Percentiles rank a stretch among this genome's conserved stretches.
Evolutionary conservation across 257 asterid species (phyloP).

Genomic region (Nicotiana tabacum): DNA sequence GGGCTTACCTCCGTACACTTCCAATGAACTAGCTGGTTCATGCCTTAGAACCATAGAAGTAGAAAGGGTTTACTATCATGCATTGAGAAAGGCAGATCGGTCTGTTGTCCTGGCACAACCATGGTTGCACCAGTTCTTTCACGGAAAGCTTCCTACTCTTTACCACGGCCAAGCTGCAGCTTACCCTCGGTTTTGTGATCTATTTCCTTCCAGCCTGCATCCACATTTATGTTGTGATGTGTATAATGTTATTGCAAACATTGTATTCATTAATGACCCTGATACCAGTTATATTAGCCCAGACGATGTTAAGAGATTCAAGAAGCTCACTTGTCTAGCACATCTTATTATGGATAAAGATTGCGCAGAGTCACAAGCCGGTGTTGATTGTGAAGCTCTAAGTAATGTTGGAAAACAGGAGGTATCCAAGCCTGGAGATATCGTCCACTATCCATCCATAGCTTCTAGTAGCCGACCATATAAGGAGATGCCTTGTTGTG

Average conservation of each 20-base stretch:
- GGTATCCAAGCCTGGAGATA: conserved; percentile 1
- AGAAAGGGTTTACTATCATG: conserved; percentile 53
- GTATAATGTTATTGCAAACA: conserved; percentile 30
- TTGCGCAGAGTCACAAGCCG: conserved; percentile 16
- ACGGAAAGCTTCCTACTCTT: conserved; percentile 35
- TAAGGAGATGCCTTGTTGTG: neutral
- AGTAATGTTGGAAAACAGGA: conserved; percentile 11
- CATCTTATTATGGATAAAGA: conserved; percentile 36
- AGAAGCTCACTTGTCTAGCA: conserved; percentile 47
- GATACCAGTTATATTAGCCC: conserved; percentile 26
- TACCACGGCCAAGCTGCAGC: conserved; percentile 11
- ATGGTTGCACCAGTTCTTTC: conserved; percentile 38
- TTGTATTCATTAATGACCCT: conserved; percentile 47
- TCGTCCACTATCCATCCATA: conserved; percentile 5
- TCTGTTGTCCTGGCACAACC: conserved; percentile 39
- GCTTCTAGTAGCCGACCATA: neutral
- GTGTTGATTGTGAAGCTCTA: conserved; percentile 15
- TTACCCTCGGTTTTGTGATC: conserved; percentile 40
- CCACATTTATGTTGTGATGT: conserved; percentile 20
- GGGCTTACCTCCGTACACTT: conserved; percentile 31
- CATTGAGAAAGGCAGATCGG: conserved; percentile 44
- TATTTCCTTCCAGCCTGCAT: conserved; percentile 55
- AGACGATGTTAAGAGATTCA: conserved; percentile 40
- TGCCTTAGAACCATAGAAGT: conserved; percentile 29
- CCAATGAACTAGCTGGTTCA: conserved; percentile 40